A percentile compares a stretch with the other conserved stretches of the same genome.
phyloP scores from a whole-genome alignment of 2,329 filamentous ascomycete species.

The Apiospora aurea region DNA sequence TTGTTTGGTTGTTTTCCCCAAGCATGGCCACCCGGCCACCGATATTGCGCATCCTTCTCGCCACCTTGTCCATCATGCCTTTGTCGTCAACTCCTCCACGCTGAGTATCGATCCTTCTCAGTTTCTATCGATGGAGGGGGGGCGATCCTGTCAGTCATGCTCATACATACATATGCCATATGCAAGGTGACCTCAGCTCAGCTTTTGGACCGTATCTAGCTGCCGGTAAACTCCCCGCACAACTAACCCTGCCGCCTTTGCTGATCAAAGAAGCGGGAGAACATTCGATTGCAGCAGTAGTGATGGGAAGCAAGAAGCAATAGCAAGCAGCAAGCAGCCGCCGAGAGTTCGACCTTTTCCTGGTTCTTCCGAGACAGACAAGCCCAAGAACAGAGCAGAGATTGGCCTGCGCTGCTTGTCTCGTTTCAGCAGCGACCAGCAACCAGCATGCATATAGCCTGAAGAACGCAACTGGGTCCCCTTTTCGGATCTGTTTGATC shows the following conservation, averaged over 20 bases:
- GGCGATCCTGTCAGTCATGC: slow-evolving; percentile 1
- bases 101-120: too few relatives aligned
- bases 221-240: slow-evolving; percentile 9
- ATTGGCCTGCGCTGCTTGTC: slow-evolving; percentile 11
- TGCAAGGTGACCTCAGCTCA: slow-evolving; percentile 19
- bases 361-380: slow-evolving; percentile 12
- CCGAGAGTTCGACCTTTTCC: neutral
- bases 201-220: slow-evolving; percentile 7
- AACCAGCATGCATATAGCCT: slow-evolving; percentile 19
- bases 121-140: neutral
- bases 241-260: slow-evolving; percentile 13
- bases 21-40: neutral
- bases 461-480: neutral
- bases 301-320: neutral
- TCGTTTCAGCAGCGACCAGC: slow-evolving; percentile 5
- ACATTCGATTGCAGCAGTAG: slow-evolving; percentile 18
- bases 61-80: neutral
- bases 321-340: neutral
- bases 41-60: neutral
- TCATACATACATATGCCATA: slow-evolving; percentile 9
- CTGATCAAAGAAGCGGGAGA: slow-evolving; percentile 22
- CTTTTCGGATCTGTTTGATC: neutral
- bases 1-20: neutral
- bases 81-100: neutral
- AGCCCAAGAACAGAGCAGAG: neutral